These are phyloP conservation scores for Sarocladium oryzae DNA, from an alignment of 2,329 filamentous ascomycete genomes.

Conservation along the genomic window DNA sequence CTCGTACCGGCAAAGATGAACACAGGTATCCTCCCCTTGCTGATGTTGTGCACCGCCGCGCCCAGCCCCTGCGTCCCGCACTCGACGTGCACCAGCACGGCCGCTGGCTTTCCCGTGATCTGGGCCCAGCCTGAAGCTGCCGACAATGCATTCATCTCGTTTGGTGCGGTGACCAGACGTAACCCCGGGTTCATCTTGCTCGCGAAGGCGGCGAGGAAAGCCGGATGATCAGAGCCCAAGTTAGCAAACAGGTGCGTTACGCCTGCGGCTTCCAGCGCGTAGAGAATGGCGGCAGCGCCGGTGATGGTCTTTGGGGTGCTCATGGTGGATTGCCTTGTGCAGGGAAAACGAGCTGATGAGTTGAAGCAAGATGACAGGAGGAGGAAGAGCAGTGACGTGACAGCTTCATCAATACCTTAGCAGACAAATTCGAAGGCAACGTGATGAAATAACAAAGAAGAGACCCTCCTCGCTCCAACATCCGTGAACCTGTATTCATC, in stretches of 20 bases:
- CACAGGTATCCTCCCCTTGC: constrained; percentile 23
- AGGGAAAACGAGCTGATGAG: neutral
- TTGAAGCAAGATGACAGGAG: no score
- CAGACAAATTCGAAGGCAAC: no score
- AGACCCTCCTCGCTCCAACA: no score
- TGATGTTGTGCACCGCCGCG: constrained; percentile 22
- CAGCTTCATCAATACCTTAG: no score
- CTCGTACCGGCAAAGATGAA: constrained; percentile 37
- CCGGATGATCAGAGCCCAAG: constrained; percentile 41
- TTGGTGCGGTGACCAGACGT: constrained; percentile 23
- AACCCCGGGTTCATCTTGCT: constrained; percentile 18
- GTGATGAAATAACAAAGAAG: no score
- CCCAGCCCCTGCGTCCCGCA: constrained; percentile 20
- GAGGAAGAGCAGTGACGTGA: no score
- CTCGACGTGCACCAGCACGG: constrained; percentile 23
- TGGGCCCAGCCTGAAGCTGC: constrained; percentile 19
- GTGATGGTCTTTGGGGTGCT: neutral
- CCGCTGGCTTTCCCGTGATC: constrained; percentile 20
- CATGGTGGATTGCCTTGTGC: neutral
- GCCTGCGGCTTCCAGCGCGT: constrained; percentile 54
- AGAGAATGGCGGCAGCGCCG: constrained; percentile 42
- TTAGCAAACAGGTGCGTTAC: constrained; percentile 47
- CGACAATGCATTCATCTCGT: constrained; percentile 22
- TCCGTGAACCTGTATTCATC: no score
- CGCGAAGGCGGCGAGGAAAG: constrained; percentile 22